Evolutionary conservation across 768 basidiomycete species (phyloP).

Genomic region (Leccinum olivaceopallidum): DNA sequence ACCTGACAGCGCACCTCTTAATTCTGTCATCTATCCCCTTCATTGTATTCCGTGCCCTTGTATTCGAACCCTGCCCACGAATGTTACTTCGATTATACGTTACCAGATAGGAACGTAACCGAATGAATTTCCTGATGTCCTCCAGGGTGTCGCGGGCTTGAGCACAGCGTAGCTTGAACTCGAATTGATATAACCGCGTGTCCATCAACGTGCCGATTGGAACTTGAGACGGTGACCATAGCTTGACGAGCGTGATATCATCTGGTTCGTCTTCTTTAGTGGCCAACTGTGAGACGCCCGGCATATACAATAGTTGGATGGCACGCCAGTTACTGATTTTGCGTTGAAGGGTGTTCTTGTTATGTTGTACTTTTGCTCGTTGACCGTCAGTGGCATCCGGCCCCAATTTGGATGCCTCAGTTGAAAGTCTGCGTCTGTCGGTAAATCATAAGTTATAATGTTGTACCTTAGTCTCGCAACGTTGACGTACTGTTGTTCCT

Average conservation of each 20-base stretch:
- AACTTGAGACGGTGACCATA: background rate
- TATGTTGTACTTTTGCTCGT: background rate
- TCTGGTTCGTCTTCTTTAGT: background rate
- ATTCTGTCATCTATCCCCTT: background rate
- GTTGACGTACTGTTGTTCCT: background rate
- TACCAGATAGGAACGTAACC: background rate
- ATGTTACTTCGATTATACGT: background rate
- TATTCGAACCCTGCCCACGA: background rate
- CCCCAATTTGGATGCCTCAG: background rate
- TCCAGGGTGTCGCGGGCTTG: background rate
- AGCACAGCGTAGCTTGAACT: background rate
- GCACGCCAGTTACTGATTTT: background rate
- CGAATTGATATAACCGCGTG: background rate
- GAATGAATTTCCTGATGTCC: background rate
- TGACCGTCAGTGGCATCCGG: background rate
- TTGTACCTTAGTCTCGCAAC: no score
- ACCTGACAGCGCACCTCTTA: background rate
- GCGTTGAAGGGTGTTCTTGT: background rate
- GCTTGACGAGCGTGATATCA: background rate
- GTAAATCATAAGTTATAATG: background rate
- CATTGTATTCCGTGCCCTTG: background rate
- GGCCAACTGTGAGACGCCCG: background rate
- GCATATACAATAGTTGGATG: background rate
- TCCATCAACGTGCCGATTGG: background rate
- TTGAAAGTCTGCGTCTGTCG: background rate